Conservation (phyloP, 805 yeast species). For the Candida manassasensis region DNA sequence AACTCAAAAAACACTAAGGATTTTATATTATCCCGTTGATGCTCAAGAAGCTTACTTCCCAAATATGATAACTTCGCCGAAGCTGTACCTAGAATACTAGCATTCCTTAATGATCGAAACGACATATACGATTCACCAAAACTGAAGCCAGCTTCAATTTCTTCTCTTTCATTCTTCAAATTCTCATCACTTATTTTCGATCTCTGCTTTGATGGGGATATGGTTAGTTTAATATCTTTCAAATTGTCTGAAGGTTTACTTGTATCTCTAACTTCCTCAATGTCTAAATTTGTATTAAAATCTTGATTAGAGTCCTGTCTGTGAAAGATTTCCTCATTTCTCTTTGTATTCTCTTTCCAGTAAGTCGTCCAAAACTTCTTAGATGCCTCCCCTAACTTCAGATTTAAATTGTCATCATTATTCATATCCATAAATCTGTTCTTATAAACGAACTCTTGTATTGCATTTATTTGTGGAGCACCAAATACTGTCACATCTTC, state of each 20-base stretch:
- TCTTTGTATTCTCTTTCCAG: conserved; percentile 42
- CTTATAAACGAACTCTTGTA: conserved; percentile 51
- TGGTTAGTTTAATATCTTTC: neutral
- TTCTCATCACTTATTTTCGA: conserved; percentile 8
- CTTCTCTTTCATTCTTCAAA: conserved; percentile 16
- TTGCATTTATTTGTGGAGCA: conserved; percentile 50
- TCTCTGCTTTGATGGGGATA: neutral
- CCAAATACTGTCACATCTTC: conserved; percentile 41
- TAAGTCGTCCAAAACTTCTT: conserved; percentile 49
- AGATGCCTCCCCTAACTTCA: conserved; percentile 30
- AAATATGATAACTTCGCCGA: conserved; percentile 63
- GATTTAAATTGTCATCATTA: conserved; percentile 21
- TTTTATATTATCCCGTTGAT: conserved; percentile 44
- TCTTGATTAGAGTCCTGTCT: conserved; percentile 35
- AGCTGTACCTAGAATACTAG: conserved; percentile 53
- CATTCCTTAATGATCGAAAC: conserved; percentile 19
- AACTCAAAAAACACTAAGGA: conserved; percentile 65
- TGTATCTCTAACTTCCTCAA: conserved; percentile 1
- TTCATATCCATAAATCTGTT: conserved; percentile 40
- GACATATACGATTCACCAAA: conserved; percentile 11
- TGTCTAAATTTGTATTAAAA: conserved; percentile 8
- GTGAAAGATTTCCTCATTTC: conserved; percentile 33
- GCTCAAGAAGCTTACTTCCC: conserved; percentile 48
- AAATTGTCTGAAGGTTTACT: neutral
- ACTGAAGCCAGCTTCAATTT: conserved; percentile 17